Evolutionary conservation across 2,329 filamentous ascomycete genomes (phyloP).

Genomic region (Lachnellula cervina): DNA sequence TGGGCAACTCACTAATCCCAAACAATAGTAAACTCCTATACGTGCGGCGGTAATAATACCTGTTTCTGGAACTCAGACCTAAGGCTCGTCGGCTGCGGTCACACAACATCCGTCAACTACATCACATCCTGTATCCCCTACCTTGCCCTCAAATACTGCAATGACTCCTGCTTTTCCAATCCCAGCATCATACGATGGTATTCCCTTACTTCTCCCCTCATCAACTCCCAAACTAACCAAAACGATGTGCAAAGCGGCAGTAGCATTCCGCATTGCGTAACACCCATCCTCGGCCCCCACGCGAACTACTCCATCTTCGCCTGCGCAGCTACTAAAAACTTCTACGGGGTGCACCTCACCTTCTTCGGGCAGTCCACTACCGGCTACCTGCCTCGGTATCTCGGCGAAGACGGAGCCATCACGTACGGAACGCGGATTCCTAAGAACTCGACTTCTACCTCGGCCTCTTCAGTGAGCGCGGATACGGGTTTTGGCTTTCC

Average conservation of each 20-base stretch:
- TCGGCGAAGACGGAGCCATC: slow-evolving; percentile 10
- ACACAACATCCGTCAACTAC: slow-evolving; percentile 12
- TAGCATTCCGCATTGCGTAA: slow-evolving; percentile 10
- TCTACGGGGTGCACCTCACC: neutral
- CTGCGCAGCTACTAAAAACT: slow-evolving; percentile 4
- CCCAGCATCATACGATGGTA: slow-evolving; percentile 13
- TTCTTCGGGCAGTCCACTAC: slow-evolving; percentile 9
- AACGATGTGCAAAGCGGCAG: neutral
- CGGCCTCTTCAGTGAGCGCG: neutral
- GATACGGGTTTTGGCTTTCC: neutral
- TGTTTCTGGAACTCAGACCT: slow-evolving; percentile 16
- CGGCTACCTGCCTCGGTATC: slow-evolving; percentile 9
- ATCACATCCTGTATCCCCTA: slow-evolving; percentile 16
- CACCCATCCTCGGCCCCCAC: slow-evolving; percentile 6
- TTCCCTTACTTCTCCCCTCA: neutral
- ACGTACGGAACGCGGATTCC: slow-evolving; percentile 12
- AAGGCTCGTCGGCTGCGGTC: slow-evolving; percentile 12
- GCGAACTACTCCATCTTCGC: slow-evolving; percentile 11
- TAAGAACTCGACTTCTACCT: neutral
- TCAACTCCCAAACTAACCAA: neutral
- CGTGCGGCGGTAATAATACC: slow-evolving; percentile 10
- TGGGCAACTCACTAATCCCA: neutral
- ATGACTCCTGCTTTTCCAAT: slow-evolving; percentile 8
- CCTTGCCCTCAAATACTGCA: slow-evolving; percentile 3
- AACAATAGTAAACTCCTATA: slow-evolving; percentile 11